Base-by-base conservation (phyloP, 75 land plant genomes). In the Adiantum capillusveneris region DNA sequence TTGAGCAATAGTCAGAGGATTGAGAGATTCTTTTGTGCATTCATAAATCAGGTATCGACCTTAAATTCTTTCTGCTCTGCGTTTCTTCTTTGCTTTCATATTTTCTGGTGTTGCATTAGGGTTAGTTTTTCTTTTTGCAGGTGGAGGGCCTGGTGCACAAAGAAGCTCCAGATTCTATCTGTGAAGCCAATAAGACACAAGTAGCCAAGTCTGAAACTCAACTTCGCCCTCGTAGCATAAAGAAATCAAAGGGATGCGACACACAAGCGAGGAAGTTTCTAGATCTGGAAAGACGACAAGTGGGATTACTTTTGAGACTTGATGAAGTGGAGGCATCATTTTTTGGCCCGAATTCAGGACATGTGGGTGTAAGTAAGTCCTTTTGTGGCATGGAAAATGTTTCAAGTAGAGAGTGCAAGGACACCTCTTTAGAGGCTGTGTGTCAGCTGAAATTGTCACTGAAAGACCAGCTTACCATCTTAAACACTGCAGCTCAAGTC, bases 1-100 rank as follows among this genome's bases (percentile, higher is more conserved):
- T 76, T 65, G 52, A 62, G 66, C 1, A 92, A 92, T 58, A 64
- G 56, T 60, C 75, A 61, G 62, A 75, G 90, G 44, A 85, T 75
- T n/a, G 79, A 82, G 12, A 49, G 58, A 29, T 85, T 93, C 59
- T 52, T 75, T 29, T 22, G 54, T n/a, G 69, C 55, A 22, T 70
- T 91, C 59, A 53, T 44, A 39, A 16, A 17, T 9, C 78, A 75
- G 80, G 85, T 76, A 61, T 50, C 6, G 5, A 46, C 12, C 12
- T 14, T 41, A 9, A 14, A 41, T 14, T 41, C 43, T 9, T 41
- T 9, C 12, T 14, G 14, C 43, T 41, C 14, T 41, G 9, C 9
- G 14, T 14, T 41, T 41, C 14, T 41, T 14, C 18, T 6, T 5
- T 11, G 51, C n/a, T n/a, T n/a, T n/a, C n/a, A n/a, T n/a, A n/a